Evolutionary conservation across 352 stramenopile species (phyloP).

Genomic region (Phytophthora kernoviae): DNA sequence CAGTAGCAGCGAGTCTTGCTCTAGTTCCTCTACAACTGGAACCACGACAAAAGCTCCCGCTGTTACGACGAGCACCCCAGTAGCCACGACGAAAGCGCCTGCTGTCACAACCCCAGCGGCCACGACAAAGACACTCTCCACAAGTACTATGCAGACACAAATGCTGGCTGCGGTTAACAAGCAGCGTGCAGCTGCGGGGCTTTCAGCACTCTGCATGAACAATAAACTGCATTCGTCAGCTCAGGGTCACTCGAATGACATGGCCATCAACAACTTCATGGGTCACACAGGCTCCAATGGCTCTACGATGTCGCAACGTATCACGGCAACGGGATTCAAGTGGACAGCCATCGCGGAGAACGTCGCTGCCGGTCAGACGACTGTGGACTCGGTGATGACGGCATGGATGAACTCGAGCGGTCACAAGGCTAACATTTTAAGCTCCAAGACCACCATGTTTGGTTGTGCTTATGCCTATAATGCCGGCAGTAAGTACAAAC

Average conservation of each 20-base stretch:
- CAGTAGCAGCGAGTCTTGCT: constrained; percentile 24
- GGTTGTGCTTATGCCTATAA: constrained; percentile 53
- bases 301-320: constrained; percentile 36
- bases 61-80: too few species aligned
- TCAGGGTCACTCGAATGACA: constrained; percentile 37
- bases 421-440: constrained; percentile 35
- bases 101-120: constrained; percentile 10
- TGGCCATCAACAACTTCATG: constrained; percentile 50
- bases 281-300: constrained; percentile 47
- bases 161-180: constrained; percentile 55
- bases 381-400: constrained; percentile 38
- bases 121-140: constrained; percentile 28
- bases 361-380: constrained; percentile 42
- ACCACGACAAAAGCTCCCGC: neutral
- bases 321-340: constrained; percentile 39
- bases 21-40: constrained; percentile 1
- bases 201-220: constrained; percentile 40
- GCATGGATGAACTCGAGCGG: constrained; percentile 41
- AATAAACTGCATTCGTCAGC: constrained; percentile 29
- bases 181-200: constrained; percentile 34
- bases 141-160: constrained; percentile 21
- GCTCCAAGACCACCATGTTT: constrained; percentile 34
- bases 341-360: constrained; percentile 54
- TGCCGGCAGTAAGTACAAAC: constrained; percentile 37
- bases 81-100: constrained; percentile 5